Base-by-base conservation (phyloP, 176 grass and related monocot species). In the Carex scoparia region DNA sequence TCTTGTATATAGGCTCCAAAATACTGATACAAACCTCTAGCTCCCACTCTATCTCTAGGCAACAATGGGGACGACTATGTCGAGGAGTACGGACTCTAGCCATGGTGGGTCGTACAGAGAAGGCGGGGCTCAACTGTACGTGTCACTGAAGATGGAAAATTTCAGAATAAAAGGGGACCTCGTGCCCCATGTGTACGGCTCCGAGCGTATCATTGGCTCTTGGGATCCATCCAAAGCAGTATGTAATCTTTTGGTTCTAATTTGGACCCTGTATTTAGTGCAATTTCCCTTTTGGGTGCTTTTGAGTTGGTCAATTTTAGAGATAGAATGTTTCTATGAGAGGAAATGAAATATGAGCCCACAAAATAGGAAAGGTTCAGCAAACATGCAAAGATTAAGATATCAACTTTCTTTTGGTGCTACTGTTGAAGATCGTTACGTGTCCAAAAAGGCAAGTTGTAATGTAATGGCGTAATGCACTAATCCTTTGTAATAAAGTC, bases 81-180 rank as follows among this genome's bases (percentile, higher is more conserved):
- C 38, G 84, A 55, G 62, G 80, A 90, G 62, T 40, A 62, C 75
- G 72, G 85, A 87, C 27, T 79, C 84, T 78, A 58, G 15, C 33
- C 85, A 86, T 81, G 76, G 85, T 14, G 91, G 84, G 81, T 82
- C 90, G 87, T 91, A 83, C 38, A 79, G 93, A 87, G 93, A 95
- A 84, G 96, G 93, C 62, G 92, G 92, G 11, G 94, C 87, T 60
- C 96, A 99, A 90, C 91, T 99, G 44, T 99, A 92, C 87, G 93
- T 99, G 19, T 95, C 96, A 49, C 91, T 99, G 44, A 99, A 95
- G 88, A 95, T 99, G 96, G 93, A 92, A 87, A 99, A 99, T 62
- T 91, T 91, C 59, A 86, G 82, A 69, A 94, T 99, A 82, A 85
- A 81, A 75, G 89, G 91, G 66, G 91, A 99, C 88, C 93, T 95